Conservation (phyloP, 257 asterid species). For the Solanum sejunctum region DNA sequence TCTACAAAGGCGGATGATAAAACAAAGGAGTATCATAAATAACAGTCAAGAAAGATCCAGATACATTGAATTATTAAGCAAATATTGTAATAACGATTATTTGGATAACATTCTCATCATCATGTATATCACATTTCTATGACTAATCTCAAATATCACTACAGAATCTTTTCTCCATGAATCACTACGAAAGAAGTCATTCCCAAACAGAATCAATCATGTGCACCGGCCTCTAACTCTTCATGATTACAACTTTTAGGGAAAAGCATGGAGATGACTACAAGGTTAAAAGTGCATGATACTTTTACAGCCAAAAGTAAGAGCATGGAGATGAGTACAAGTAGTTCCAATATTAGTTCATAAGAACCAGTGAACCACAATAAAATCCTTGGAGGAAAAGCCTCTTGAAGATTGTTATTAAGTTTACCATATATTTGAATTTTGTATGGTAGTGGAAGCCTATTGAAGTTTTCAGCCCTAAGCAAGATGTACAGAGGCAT, state of each 20-base stretch:
- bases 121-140: background rate
- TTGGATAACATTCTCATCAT: background rate
- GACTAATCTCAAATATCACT: background rate
- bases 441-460: background rate
- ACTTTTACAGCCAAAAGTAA: too few species aligned
- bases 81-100: background rate
- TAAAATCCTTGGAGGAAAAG: background rate
- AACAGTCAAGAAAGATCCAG: background rate
- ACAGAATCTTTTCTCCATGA: background rate
- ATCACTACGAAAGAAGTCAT: background rate
- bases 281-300: too few species aligned
- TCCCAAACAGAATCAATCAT: background rate
- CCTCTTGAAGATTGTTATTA: background rate
- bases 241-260: background rate
- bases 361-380: background rate
- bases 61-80: background rate
- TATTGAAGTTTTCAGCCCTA: background rate
- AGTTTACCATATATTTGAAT: background rate
- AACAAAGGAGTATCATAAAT: background rate
- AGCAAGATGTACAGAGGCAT: background rate
- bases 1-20: background rate
- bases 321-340: too few species aligned
- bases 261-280: too few species aligned
- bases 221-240: background rate
- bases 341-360: too few species aligned